Percentiles rank a stretch among this genome's conserved stretches.
phyloP scores from a whole-genome alignment of 345 rosid genomes.

The Litchi chinensis region DNA sequence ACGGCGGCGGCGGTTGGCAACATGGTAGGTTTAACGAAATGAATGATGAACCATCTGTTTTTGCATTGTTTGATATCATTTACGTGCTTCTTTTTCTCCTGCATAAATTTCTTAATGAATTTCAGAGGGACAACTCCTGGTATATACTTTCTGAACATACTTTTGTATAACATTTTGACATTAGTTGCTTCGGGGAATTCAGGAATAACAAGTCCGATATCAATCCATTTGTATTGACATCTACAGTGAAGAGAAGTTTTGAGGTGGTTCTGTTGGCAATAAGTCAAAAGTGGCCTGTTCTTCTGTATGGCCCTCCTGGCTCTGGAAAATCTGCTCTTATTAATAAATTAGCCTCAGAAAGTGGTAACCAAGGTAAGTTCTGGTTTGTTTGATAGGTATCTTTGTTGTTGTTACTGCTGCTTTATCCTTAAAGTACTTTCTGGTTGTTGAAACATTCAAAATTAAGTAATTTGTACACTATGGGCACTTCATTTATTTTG shows the following conservation, averaged over 20 bases:
- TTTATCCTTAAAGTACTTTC: neutral
- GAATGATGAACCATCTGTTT: neutral
- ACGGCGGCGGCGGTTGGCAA: constrained; percentile 48
- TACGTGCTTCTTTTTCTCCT: neutral
- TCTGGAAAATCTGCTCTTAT: constrained; percentile 92
- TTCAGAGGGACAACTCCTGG: neutral
- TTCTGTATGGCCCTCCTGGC: constrained; percentile 88
- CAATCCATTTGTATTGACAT: constrained; percentile 64
- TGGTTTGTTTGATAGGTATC: neutral
- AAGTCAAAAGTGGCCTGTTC: constrained; percentile 92
- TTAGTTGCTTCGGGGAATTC: constrained; percentile 28
- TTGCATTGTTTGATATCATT: neutral
- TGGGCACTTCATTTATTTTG: neutral
- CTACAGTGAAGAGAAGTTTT: constrained; percentile 61
- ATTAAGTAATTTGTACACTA: neutral
- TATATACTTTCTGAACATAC: neutral
- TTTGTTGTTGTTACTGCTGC: neutral
- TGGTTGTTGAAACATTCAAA: neutral
- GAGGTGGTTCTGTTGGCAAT: constrained; percentile 81
- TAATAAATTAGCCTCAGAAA: constrained; percentile 64
- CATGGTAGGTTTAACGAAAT: constrained; percentile 43
- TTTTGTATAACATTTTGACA: constrained; percentile 15
- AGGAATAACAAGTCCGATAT: constrained; percentile 56
- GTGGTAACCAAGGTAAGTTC: constrained; percentile 70
- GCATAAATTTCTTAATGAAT: neutral